Evolutionary conservation across 2,329 filamentous ascomycete species (phyloP).

Genomic region (Hymenoscyphus salicellus): DNA sequence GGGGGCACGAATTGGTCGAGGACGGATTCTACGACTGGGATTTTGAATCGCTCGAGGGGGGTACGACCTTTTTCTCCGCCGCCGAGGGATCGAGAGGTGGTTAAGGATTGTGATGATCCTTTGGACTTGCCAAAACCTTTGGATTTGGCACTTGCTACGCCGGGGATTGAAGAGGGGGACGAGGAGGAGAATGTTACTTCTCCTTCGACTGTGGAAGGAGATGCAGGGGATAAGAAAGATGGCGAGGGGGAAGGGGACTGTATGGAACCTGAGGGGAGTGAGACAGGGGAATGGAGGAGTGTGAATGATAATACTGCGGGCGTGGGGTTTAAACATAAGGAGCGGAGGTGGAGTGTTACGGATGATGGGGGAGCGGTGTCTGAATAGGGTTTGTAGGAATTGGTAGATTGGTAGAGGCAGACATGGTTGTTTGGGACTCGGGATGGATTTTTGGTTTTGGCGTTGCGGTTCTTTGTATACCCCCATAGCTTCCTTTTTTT

Average conservation of each 20-base stretch:
- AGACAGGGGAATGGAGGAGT: constrained; percentile 3
- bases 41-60: constrained; percentile 51
- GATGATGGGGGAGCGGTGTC: constrained; percentile 29
- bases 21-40: constrained; percentile 17
- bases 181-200: background rate
- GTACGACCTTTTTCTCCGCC: constrained; percentile 61
- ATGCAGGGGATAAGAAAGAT: background rate
- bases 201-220: constrained; percentile 9
- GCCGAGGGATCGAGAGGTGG: constrained; percentile 32
- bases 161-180: constrained; percentile 23
- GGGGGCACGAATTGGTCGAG: constrained; percentile 18
- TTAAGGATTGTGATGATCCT: constrained; percentile 14
- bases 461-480: constrained; percentile 12
- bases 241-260: constrained; percentile 3
- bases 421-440: background rate
- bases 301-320: constrained; percentile 5
- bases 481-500: background rate
- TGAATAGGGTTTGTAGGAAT: constrained; percentile 13
- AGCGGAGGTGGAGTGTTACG: constrained; percentile 33
- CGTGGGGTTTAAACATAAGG: constrained; percentile 19
- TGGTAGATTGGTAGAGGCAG: background rate
- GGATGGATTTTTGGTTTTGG: background rate
- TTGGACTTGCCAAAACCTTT: constrained; percentile 13
- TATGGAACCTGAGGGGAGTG: constrained; percentile 12
- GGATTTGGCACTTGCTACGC: constrained; percentile 18